Evolutionary conservation across 1,284 basidiomycete genomes (phyloP), one percentile per base, ranked within the genome.

Genomic region (Meira nashicola): DNA sequence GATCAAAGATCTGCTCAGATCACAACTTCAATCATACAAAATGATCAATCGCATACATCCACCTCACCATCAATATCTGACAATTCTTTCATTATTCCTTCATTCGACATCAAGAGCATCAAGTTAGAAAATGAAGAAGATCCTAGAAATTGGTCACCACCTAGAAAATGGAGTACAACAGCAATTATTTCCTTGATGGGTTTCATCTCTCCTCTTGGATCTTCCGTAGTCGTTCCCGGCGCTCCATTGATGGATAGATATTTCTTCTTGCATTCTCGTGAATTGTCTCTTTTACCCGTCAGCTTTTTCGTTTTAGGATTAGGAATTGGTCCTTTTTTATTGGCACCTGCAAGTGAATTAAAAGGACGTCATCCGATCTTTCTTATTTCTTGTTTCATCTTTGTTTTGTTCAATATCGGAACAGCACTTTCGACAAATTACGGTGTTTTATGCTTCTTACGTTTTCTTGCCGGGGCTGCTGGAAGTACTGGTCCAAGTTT

Each of bases 301-400:
- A 66, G 63, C 21, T 39, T 72, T 23, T 74, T 70, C 40, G 66
- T 73, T 15, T 46, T 73, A 4, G 68, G 72, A n/a, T 59, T 68
- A 8, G 66, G 71, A 2, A 63, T 71, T 8, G 81, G 81, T 0
- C 81, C 81, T 0, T 82, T 82, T 66, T 40, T 82, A 9, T 80
- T 82, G 52, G 80, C 81, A 0, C 81, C 81, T 0, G 77, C 81
- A 10, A 76, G 74, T 4, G 81, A 82, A 70, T 76, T 82, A 15
- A 80, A 79, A 38, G 81, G 81, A 3, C 62, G 81, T 0, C 80
- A 80, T 57, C 65, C 73, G 0, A 80, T 81, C 0, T 82, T 82
- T 59, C 59, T 67, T 33, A n/a, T 62, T 47, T 70, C 69, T 17
- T 65, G 65, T 47, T 33, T 68, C 14, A 50, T 73, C 12, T 80